Conservation (phyloP, 352 stramenopile species). For the Plasmopara muralis region DNA sequence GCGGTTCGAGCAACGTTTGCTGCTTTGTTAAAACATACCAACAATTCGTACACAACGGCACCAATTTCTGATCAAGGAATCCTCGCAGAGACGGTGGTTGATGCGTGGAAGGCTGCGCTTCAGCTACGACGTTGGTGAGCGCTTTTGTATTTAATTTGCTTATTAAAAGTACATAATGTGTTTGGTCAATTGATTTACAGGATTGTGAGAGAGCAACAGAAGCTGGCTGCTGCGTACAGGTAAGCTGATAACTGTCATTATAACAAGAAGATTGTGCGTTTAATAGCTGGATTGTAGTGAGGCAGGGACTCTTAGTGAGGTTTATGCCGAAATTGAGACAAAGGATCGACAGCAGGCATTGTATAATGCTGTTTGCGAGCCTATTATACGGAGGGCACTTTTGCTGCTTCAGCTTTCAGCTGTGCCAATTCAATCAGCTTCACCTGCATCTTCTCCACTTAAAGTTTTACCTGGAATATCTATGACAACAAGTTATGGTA, state of each 20-base stretch:
- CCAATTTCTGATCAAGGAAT: slow-evolving; percentile 52
- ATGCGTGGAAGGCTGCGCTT: slow-evolving; percentile 68
- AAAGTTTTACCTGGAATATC: slow-evolving; percentile 76
- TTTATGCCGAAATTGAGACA: slow-evolving; percentile 34
- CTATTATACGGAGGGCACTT: slow-evolving; percentile 60
- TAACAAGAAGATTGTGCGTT: neutral
- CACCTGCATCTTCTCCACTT: slow-evolving; percentile 31
- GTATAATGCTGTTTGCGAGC: slow-evolving; percentile 77
- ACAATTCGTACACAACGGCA: slow-evolving; percentile 63
- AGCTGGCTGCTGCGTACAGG: slow-evolving; percentile 57
- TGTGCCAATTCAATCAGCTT: slow-evolving; percentile 29
- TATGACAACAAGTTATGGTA: slow-evolving; percentile 45
- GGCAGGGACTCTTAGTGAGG: slow-evolving; percentile 20
- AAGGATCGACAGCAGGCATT: slow-evolving; percentile 66
- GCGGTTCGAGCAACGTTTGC: slow-evolving; percentile 77
- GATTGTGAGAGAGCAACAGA: slow-evolving; percentile 86
- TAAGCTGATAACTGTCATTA: slow-evolving; percentile 13
- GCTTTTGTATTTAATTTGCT: neutral
- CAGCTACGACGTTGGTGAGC: slow-evolving; percentile 74
- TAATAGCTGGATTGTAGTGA: slow-evolving; percentile 24
- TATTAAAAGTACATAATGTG: no score
- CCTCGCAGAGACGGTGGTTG: slow-evolving; percentile 58
- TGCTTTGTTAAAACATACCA: slow-evolving; percentile 73
- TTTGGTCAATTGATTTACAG: slow-evolving; percentile 19
- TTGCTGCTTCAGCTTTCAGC: slow-evolving; percentile 56